phyloP scores from a whole-genome alignment of 495 filamentous ascomycete species.

The Xylaria cubensis region DNA sequence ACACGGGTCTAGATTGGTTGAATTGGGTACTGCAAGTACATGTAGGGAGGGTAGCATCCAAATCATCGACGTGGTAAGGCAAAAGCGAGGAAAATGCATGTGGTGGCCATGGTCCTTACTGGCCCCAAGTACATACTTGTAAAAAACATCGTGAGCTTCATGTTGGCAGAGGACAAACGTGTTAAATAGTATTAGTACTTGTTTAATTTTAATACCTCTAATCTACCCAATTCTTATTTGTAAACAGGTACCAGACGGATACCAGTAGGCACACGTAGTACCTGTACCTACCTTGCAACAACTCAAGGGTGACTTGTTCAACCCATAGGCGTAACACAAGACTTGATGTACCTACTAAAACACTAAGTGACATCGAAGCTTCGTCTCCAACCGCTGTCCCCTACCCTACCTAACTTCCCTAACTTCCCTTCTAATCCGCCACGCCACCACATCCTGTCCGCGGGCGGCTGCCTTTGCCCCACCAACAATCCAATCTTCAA shows the following conservation, averaged over 20 bases:
- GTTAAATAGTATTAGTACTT: not conserved
- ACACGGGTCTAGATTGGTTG: not conserved
- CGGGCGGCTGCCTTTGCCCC: constrained; percentile 5
- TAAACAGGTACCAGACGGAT: no score
- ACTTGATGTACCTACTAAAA: not conserved
- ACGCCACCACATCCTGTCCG: not conserved
- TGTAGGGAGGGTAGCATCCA: not conserved
- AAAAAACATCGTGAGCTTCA: no score
- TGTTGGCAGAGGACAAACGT: no score
- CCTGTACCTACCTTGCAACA: no score
- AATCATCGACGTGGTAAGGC: not conserved
- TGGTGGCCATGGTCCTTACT: no score
- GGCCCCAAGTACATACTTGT: no score
- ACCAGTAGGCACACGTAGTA: no score
- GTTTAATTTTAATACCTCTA: no score
- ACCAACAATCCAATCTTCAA: constrained; percentile 5
- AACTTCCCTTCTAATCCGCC: not conserved
- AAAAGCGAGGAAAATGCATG: no score
- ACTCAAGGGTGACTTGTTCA: not conserved
- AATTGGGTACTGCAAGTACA: no score
- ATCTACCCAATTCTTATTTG: no score
- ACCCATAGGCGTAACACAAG: not conserved
- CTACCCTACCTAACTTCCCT: not conserved
- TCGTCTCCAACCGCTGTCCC: not conserved
- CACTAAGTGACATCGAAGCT: not conserved